phyloP scores from a whole-genome alignment of 2,329 filamentous ascomycete species.

The Periconia sp. region DNA sequence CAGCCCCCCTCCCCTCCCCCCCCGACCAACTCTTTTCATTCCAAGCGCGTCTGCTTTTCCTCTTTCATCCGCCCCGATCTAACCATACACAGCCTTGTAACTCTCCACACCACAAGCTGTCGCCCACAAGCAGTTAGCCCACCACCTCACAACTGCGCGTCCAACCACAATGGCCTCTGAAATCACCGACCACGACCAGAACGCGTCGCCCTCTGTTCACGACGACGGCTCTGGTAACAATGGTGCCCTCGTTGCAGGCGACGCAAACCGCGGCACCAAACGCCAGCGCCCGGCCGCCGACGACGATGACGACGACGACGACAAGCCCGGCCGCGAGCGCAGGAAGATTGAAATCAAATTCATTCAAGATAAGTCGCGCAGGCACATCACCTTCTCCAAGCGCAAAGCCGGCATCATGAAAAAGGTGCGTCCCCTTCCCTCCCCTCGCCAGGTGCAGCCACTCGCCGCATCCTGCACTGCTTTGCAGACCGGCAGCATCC shows the following conservation, averaged over 20 bases:
- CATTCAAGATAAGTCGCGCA: constrained; percentile 98
- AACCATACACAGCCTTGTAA: constrained; percentile 33
- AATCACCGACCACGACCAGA: constrained; percentile 55
- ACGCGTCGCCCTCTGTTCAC: constrained; percentile 53
- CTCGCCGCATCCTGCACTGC: too few species aligned
- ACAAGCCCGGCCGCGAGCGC: constrained; percentile 96
- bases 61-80: constrained; percentile 37
- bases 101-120: constrained; percentile 30
- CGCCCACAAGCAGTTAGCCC: constrained; percentile 43
- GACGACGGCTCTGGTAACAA: constrained; percentile 64
- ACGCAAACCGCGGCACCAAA: constrained; percentile 83
- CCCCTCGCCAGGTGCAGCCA: too few species aligned
- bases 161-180: constrained; percentile 46
- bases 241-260: constrained; percentile 51
- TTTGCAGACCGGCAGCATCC: constrained; percentile 11
- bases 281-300: constrained; percentile 79
- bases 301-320: constrained; percentile 96
- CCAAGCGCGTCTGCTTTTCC: constrained; percentile 42
- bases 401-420: constrained; percentile 99
- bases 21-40: constrained; percentile 39
- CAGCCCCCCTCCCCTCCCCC: constrained; percentile 33
- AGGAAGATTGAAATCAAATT: constrained; percentile 99
- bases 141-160: constrained; percentile 33
- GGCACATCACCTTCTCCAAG: constrained; percentile 99
- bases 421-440: constrained; percentile 79